Evolutionary conservation across 2,329 filamentous ascomycete species (phyloP).

Genomic region (Nemania sp.): DNA sequence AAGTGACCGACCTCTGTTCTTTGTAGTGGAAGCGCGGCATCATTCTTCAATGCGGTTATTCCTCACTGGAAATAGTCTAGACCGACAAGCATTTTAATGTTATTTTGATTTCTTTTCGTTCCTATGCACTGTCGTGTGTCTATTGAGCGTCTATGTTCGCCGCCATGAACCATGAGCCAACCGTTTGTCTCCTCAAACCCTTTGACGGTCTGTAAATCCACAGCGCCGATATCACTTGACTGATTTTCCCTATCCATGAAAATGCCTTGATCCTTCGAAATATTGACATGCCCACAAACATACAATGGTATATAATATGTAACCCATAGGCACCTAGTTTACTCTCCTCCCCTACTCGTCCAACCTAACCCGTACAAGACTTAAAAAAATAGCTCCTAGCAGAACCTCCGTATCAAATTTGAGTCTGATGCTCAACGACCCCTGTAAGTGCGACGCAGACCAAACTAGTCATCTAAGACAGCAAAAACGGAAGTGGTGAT

Average conservation of each 20-base stretch:
- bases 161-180: conserved; percentile 35
- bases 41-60: not conserved
- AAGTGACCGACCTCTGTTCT: not conserved
- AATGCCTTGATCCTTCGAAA: conserved; percentile 42
- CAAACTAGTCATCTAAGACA: conserved; percentile 27
- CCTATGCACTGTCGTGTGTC: conserved; percentile 44
- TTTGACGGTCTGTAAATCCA: conserved; percentile 35
- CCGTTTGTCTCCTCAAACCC: conserved; percentile 31
- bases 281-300: conserved; percentile 46
- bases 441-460: conserved; percentile 23
- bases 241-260: conserved; percentile 44
- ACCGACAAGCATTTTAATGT: conserved; percentile 30
- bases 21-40: conserved; percentile 1
- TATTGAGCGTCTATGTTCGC: conserved; percentile 47
- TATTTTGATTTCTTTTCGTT: conserved; percentile 47
- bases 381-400: conserved; percentile 39
- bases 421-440: conserved; percentile 34
- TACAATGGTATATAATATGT: conserved; percentile 49
- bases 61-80: not conserved
- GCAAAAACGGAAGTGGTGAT: conserved; percentile 1
- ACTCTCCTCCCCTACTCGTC: conserved; percentile 35
- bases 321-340: conserved; percentile 43
- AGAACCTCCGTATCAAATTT: conserved; percentile 34
- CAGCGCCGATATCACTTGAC: conserved; percentile 42
- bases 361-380: conserved; percentile 41